Evolutionary conservation across 1,284 basidiomycete genomes (phyloP), one percentile per base, ranked within the genome.

Genomic region (Pterulicium gracile): DNA sequence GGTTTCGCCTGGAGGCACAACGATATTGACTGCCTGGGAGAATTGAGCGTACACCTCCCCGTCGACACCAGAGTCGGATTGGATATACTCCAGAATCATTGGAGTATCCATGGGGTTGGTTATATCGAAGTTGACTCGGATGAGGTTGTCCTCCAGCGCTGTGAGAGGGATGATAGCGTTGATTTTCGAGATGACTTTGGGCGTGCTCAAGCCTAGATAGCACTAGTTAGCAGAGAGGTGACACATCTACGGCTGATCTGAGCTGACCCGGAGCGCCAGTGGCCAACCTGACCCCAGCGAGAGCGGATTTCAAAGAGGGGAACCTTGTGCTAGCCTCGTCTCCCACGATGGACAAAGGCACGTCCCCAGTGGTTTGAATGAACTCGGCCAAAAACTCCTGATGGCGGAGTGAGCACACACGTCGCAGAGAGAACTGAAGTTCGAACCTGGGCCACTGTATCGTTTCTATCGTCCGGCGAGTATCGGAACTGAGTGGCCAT

Each of bases 401-500:
- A 27, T 46, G 43, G n/a, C 34, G 22, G 15, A 12, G 46, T 48
- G 23, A 49, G 42, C 14, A 46, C 15, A 13, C 20, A 24, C 36
- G n/a, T 52, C 39, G 17, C 7, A 40, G 22, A 7, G 50, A 49
- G 19, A 52, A 50, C 52, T 39, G 36, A 21, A 17, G 4, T n/a
- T 42, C 54, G n/a, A 32, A 67, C 69, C 59, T 81, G 75, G 1
- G 84, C 81, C 14, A 66, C 62, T 2, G 80, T 79, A 53, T 85
- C 74, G 53, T 84, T 84, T 5, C 75, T 68, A 58, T 84, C 62
- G 4, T 65, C 66, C 0, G 85, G 84, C 52, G 69, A 61, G 54
- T 87, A 88, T 50, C 71, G 79, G 67, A 88, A 86, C 55, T 82
- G 77, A 3, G 80, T 65, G 0, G 65, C 47, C 19, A 79, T 56